Evolutionary conservation across 2,329 filamentous ascomycete genomes (phyloP), one percentile per base, ranked within the genome.

Genomic region (Aspergillus neotritici): DNA sequence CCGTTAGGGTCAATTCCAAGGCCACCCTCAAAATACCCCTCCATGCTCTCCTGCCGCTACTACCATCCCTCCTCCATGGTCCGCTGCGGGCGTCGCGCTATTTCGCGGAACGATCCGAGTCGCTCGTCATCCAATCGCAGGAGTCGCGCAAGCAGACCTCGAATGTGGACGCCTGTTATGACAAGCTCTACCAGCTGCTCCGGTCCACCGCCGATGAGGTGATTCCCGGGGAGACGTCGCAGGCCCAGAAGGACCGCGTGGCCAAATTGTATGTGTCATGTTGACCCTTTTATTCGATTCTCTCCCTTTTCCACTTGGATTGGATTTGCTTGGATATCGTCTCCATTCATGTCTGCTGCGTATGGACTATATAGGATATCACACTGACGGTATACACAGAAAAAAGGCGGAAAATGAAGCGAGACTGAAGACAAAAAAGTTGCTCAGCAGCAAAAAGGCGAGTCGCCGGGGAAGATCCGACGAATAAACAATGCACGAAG

Each of bases 1-100:
- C 21, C 21, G 7, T 25, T 61, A 83, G 80, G 70, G 76, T 82
- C 50, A 82, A 80, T 58, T 81, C 80, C 30, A 84, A 84, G 67
- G 80, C 79, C 44, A 83, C 79, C n/a, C 61, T 84, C 29, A 76
- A 74, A 51, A 64, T 83, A 29, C 69, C 77, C 13, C 62, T 80
- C 39, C 63, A 70, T 16, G 60, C 68, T 6, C 68, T 84, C 32
- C 61, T 81, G 10, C 70, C 72, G 9, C 62, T 77, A 34, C 60
- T 84, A 15, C 80, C 80, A 34, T 62, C 60, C 14, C 53, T 77
- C 8, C 64, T 84, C 7, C 79, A 81, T 60, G 51, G 62, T 34
- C 57, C 69, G 21, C 67, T 84, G 41, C 68, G 69, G 34, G 52
- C 64, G 13, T 80, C 74, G 10, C 77, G 77, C 48, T 82, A 80